Evolutionary conservation across 306 rosid genomes (phyloP), one percentile per base, ranked within the genome.

Genomic region (Vigna reflexopilosa): DNA sequence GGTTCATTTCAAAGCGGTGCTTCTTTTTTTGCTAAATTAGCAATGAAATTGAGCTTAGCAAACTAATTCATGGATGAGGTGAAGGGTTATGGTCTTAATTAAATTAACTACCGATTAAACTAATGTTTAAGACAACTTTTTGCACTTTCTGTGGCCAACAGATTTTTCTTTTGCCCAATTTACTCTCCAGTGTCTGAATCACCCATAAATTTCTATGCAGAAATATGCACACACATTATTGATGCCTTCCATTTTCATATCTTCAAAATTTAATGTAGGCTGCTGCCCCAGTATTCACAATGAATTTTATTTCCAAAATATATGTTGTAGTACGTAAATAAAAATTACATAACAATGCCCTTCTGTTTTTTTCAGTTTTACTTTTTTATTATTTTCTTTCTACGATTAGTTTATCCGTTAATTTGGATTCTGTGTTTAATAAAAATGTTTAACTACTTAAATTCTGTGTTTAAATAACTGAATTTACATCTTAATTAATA

Each of bases 1-100:
- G 50, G 67, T 82, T 76, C 89, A 71, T 67, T 79, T 20, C 7
- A 70, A 70, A 78, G 9, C 77, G 64, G 76, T 81, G 79, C 62
- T 63, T 7, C n/a, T n/a, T 51, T 36, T 51, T 48, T 48, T 15
- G 34, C 69, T 52, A 30, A 38, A 49, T 57, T 42, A 28, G 58
- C 17, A 38, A 2, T 45, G 50, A 12, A 11, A 52, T 13, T 5
- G n/a, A 17, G 36, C 61, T 17, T 72, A 38, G 20, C 51, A 72
- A 32, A 48, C 40, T 68, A 70, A 79, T 83, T 45, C 30, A 34
- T 72, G 78, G 62, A 72, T 52, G 79, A 45, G 45, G 67, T 67
- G 67, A 82, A 76, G 36, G 78, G 82, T 82, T 75, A 22, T n/a
- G 54, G 17, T 72, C 36, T 45, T 64, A 61, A 75, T 69, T 71